Evolutionary conservation across 352 stramenopile genomes (phyloP).

Genomic region (Pythium monospermum): DNA sequence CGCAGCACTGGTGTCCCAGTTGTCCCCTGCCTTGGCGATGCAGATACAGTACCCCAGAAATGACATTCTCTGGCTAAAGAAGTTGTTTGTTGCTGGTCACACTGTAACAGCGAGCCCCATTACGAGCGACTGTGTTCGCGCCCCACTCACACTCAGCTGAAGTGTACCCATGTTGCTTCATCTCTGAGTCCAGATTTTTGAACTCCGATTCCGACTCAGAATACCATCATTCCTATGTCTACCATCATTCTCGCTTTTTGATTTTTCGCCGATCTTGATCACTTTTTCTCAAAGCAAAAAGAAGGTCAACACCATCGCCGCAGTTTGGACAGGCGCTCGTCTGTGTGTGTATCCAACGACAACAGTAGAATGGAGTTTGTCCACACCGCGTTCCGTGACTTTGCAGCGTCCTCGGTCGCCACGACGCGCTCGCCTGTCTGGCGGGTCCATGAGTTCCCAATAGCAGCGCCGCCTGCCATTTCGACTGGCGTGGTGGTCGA

Average conservation of each 20-base stretch:
- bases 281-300: not conserved
- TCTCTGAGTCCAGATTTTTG: too few relatives aligned
- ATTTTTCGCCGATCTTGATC: too few relatives aligned
- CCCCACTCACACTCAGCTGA: too few relatives aligned
- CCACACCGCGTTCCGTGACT: slow-evolving; percentile 5
- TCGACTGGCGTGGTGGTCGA: not conserved
- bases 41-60: too few relatives aligned
- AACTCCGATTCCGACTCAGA: not conserved
- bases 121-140: too few relatives aligned
- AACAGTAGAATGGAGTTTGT: slow-evolving; percentile 6
- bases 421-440: not conserved
- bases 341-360: not conserved
- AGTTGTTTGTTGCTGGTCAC: too few relatives aligned
- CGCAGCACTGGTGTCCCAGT: too few relatives aligned
- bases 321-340: not conserved
- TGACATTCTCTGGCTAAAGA: too few relatives aligned
- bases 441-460: not conserved
- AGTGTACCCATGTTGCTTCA: too few relatives aligned
- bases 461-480: not conserved
- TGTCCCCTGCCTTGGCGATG: too few relatives aligned
- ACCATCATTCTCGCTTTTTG: not conserved
- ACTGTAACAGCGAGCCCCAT: too few relatives aligned
- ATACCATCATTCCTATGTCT: not conserved
- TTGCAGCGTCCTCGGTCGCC: not conserved
- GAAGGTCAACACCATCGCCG: not conserved